A percentile compares a stretch with the other conserved stretches of the same genome.
These are phyloP conservation scores for Patellifolia procumbens DNA, from an alignment of 179 eudicot genomes.

Conservation along the genomic window DNA sequence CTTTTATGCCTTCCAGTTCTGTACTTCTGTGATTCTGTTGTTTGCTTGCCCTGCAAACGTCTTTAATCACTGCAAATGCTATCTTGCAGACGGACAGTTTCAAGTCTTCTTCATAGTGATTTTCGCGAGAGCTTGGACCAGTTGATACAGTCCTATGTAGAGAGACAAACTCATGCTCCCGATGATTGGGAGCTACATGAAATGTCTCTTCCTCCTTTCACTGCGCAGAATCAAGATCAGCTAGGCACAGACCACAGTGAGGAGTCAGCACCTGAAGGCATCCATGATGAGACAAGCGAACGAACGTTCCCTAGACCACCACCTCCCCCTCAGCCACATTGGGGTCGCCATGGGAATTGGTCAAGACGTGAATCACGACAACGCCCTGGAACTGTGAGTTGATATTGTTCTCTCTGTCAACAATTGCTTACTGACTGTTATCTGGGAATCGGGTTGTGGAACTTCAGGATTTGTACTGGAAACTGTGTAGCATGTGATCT, in stretches of 20 bases:
- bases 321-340: conserved; percentile 66
- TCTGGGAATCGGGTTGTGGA: background rate
- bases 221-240: conserved; percentile 51
- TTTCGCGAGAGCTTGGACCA: conserved; percentile 96
- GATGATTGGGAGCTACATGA: conserved; percentile 86
- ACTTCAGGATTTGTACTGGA: too few species aligned
- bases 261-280: conserved; percentile 26
- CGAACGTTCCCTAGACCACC: conserved; percentile 63
- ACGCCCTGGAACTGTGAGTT: conserved; percentile 47
- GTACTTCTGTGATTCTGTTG: background rate
- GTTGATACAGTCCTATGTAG: conserved; percentile 86
- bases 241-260: conserved; percentile 51
- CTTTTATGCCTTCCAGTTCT: background rate
- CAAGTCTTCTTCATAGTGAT: conserved; percentile 95
- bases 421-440: background rate
- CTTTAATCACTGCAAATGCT: conserved; percentile 12
- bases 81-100: conserved; percentile 81
- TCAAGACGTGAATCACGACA: conserved; percentile 62
- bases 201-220: conserved; percentile 58
- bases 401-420: background rate
- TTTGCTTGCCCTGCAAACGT: background rate
- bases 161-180: conserved; percentile 72
- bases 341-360: conserved; percentile 73
- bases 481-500: too few species aligned
- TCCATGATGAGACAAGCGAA: conserved; percentile 45